phyloP scores from a whole-genome alignment of 441 rosid species.

The Croton setiger region DNA sequence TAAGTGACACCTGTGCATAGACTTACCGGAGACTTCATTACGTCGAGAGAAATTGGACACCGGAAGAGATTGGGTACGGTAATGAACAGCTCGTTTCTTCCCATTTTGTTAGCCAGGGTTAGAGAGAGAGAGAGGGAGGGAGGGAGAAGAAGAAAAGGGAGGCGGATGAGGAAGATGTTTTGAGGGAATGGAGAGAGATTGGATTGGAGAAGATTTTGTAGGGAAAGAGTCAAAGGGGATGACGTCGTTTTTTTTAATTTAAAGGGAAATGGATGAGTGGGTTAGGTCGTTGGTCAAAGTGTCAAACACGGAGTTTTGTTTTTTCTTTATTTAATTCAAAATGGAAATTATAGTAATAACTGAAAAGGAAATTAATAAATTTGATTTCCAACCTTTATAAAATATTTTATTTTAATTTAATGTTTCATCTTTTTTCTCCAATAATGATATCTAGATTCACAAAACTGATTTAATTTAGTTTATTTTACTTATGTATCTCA shows the following conservation, averaged over 20 bases:
- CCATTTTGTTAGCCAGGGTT: constrained; percentile 26
- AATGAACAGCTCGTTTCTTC: constrained; percentile 48
- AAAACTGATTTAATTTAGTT: too few relatives aligned
- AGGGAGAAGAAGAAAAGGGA: not conserved
- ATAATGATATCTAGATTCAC: too few relatives aligned
- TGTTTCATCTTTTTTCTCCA: too few relatives aligned
- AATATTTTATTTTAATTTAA: too few relatives aligned
- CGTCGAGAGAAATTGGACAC: constrained; percentile 86
- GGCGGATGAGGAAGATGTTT: not conserved
- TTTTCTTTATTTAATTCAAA: too few relatives aligned
- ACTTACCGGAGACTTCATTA: constrained; percentile 85
- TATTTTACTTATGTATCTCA: too few relatives aligned
- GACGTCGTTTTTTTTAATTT: constrained; percentile 14
- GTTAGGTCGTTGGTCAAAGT: constrained; percentile 11
- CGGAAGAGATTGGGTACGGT: constrained; percentile 66
- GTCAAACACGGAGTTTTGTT: constrained; percentile 7
- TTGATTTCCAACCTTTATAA: too few relatives aligned
- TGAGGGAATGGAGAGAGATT: too few relatives aligned
- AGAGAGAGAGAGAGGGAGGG: not conserved
- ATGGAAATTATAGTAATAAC: too few relatives aligned
- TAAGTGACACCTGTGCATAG: constrained; percentile 87
- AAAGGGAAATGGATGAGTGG: not conserved
- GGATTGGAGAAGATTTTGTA: constrained; percentile 15
- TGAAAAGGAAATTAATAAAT: too few relatives aligned
- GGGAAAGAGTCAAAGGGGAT: constrained; percentile 20